Percentiles rank a stretch among this genome's conserved stretches.
Conservation (phyloP, 2,329 filamentous ascomycete species). For the Fusarium burgessii region DNA sequence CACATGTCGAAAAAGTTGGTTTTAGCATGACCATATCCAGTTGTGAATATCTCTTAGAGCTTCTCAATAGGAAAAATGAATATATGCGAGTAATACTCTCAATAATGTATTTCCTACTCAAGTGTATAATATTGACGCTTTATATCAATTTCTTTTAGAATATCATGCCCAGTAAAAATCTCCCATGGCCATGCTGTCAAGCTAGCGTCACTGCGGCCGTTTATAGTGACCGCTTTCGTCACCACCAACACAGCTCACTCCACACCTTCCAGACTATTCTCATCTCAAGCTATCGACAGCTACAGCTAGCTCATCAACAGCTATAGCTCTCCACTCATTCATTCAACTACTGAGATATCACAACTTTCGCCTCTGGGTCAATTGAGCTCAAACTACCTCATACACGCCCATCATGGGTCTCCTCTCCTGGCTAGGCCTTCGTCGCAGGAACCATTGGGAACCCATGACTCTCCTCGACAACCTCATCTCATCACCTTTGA, state of each 20-base stretch:
- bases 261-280: not conserved
- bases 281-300: slow-evolving; percentile 4
- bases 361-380: not conserved
- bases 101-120: not conserved
- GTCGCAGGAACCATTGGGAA: slow-evolving; percentile 62
- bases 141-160: not conserved
- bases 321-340: not conserved
- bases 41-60: not conserved
- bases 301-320: not conserved
- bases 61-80: not conserved
- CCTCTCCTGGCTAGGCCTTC: slow-evolving; percentile 60
- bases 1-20: slow-evolving; percentile 5
- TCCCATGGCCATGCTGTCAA: slow-evolving; percentile 5
- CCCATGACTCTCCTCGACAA: slow-evolving; percentile 68
- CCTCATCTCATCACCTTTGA: slow-evolving; percentile 76
- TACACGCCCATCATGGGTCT: slow-evolving; percentile 55
- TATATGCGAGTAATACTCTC: not conserved
- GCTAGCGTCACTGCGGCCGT: slow-evolving; percentile 31
- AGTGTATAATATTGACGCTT: not conserved
- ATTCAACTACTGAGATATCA: not conserved
- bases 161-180: not conserved
- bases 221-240: slow-evolving; percentile 29
- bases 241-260: slow-evolving; percentile 1
- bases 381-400: not conserved
- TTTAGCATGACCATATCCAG: not conserved